A percentile compares a stretch with the other conserved stretches of the same genome.
Conservation (phyloP, 2,329 filamentous ascomycete genomes). For the Hypoxylon sp. region DNA sequence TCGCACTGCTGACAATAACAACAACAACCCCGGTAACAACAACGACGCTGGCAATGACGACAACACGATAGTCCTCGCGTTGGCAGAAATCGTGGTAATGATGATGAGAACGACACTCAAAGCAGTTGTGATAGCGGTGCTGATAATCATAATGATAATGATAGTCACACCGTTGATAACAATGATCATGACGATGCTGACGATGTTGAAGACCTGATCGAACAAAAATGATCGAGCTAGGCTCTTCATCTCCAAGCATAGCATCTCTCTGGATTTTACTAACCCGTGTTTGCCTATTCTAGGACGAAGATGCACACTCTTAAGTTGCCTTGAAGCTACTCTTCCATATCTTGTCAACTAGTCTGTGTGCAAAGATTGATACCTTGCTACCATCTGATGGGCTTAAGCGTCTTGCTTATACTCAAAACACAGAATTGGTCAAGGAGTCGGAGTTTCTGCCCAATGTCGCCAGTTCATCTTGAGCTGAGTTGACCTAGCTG, state of each 20-base stretch:
- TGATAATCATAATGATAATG: too few species aligned
- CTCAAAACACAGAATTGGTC: constrained; percentile 48
- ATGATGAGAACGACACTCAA: too few species aligned
- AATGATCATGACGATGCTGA: too few species aligned
- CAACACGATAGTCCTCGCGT: too few species aligned
- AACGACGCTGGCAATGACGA: too few species aligned
- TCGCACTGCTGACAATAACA: too few species aligned
- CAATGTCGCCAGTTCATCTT: constrained; percentile 40
- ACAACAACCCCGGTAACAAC: too few species aligned
- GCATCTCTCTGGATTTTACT: constrained; percentile 20
- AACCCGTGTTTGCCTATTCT: too few species aligned
- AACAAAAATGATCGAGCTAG: too few species aligned
- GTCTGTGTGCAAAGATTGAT: constrained; percentile 92
- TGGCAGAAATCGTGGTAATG: too few species aligned
- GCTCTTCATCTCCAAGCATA: constrained; percentile 10
- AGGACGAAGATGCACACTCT: constrained; percentile 76
- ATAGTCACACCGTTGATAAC: too few species aligned
- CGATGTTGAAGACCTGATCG: constrained; percentile 35
- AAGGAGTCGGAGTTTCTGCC: constrained; percentile 47
- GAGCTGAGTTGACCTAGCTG: constrained; percentile 33
- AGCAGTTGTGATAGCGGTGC: too few species aligned
- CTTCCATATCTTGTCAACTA: constrained; percentile 89
- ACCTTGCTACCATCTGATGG: constrained; percentile 54
- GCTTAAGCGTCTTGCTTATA: constrained; percentile 61
- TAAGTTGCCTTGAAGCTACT: constrained; percentile 89